Base-by-base conservation (phyloP, 2,329 filamentous ascomycete species). In the Metarhizium anisopliae region DNA sequence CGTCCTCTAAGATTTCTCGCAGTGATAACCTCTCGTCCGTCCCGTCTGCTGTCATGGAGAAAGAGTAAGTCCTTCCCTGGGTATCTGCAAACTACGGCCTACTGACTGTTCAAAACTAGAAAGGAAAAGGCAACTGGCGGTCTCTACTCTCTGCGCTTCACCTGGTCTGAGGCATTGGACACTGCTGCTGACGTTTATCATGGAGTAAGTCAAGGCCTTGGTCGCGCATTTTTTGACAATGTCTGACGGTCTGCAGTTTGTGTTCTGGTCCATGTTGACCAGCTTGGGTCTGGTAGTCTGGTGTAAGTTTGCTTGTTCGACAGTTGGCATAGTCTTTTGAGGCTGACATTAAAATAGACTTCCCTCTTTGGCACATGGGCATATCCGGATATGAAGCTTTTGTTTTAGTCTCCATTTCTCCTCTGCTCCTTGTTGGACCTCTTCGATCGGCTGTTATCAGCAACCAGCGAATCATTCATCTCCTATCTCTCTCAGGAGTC, bases 321-420 rank as follows among this genome's bases (percentile, higher is more conserved):
- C 16, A 14, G 25, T 10, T 29, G 3, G 51, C 25, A 10, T 25
- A 49, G 47, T n/a, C 7, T 13, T 51, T 49, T 16, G 6, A 8
- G 18, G 4, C 45, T 49, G 14, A 49, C 25, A 4, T 49, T 6
- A 20, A 29, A 49, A 45, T 52, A 90, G 87, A 95, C 72, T 99
- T 99, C 69, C 94, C 94, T 14, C 82, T 99, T 11, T 99, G 94
- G 94, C 85, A 96, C 70, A 99, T 99, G 94, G 94, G 94, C 32
- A 95, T 99, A 58, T 97, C 93, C 4, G 94, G 94, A 59, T 99
- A 94, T 67, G 94, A 99, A 73, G 87, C 85, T 47, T 79, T 95
- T 61, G 86, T 99, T 66, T 87, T 97, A 84, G 83, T 81, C 52
- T 93, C 90, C 3, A 71, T 93, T 53, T 89, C 92, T 4, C 94